Conservation (phyloP, 1,284 basidiomycete species). For the Exobasidium cylindrosporum region DNA sequence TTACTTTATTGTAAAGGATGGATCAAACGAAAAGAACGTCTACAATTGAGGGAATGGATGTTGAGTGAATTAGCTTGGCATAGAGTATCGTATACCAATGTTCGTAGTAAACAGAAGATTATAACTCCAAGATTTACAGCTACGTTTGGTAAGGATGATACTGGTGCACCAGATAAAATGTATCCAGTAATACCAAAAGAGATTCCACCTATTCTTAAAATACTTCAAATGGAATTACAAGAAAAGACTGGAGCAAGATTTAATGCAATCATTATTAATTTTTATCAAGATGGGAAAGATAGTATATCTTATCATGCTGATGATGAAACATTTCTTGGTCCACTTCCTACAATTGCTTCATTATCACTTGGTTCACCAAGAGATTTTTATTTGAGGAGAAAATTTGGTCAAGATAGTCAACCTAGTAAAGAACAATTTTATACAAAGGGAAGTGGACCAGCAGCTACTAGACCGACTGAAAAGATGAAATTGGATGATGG, state of each 20-base stretch:
- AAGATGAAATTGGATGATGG: constrained; percentile 53
- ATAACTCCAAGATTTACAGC: constrained; percentile 25
- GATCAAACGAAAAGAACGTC: constrained; percentile 11
- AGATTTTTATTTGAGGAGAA: constrained; percentile 56
- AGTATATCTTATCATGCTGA: constrained; percentile 54
- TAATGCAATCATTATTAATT: constrained; percentile 53
- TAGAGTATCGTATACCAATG: constrained; percentile 22
- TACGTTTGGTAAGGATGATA: constrained; percentile 23
- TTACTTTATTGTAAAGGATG: constrained; percentile 20
- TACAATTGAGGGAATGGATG: constrained; percentile 16
- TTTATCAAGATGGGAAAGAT: constrained; percentile 56
- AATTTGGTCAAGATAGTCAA: constrained; percentile 18
- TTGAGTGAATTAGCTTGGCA: constrained; percentile 23
- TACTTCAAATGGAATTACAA: constrained; percentile 29
- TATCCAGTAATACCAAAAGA: constrained; percentile 16
- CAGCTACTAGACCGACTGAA: constrained; percentile 29
- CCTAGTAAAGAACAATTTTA: constrained; percentile 19
- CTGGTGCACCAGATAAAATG: constrained; percentile 12
- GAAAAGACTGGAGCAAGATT: constrained; percentile 47
- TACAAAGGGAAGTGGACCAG: constrained; percentile 16
- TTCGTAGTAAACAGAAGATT: constrained; percentile 11
- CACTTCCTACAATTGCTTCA: constrained; percentile 55
- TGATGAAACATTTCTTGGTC: constrained; percentile 56
- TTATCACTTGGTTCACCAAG: constrained; percentile 54
- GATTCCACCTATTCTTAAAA: constrained; percentile 13